Percentiles rank a stretch among this genome's conserved stretches.
These are phyloP conservation scores for Trichoderma hamatum DNA, from an alignment of 2,329 filamentous ascomycete genomes.

Conservation along the genomic window DNA sequence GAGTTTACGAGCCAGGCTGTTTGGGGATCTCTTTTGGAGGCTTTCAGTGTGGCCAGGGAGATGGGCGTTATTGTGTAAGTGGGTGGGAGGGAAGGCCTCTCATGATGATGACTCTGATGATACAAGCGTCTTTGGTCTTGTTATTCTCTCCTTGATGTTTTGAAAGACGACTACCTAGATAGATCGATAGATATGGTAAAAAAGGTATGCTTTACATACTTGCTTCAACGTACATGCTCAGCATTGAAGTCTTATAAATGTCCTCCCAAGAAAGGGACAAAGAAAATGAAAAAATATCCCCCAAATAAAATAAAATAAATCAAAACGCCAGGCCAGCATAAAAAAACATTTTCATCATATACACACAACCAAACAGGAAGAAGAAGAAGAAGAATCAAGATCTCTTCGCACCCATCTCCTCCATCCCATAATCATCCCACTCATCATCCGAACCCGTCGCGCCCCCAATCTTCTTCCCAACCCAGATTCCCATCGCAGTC, in stretches of 20 bases:
- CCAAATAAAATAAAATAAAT: not conserved
- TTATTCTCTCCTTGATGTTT: not conserved
- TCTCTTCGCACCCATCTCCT: slow-evolving; percentile 73
- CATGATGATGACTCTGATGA: not conserved
- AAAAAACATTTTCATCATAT: not conserved
- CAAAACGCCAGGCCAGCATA: slow-evolving; percentile 15
- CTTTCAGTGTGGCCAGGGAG: slow-evolving; percentile 35
- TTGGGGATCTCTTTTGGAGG: slow-evolving; percentile 39
- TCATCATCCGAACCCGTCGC: slow-evolving; percentile 52
- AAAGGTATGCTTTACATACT: not conserved
- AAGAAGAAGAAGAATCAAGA: slow-evolving; percentile 40
- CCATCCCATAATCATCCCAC: slow-evolving; percentile 62
- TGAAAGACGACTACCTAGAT: not conserved
- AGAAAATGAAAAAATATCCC: not conserved
- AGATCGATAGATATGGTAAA: not conserved
- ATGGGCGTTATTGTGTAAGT: not conserved
- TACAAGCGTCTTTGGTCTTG: not conserved
- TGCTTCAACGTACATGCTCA: not conserved
- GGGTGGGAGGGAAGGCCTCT: not conserved
- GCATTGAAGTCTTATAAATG: not conserved
- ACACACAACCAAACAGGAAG: not conserved
- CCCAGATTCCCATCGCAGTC: slow-evolving; percentile 73
- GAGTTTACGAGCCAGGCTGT: slow-evolving; percentile 41
- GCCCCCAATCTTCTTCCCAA: slow-evolving; percentile 63
- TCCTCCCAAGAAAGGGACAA: not conserved